These are phyloP conservation scores for Lobulomyces angularis DNA, from an alignment of 192 early-diverging fungal species.

Conservation along the genomic window DNA sequence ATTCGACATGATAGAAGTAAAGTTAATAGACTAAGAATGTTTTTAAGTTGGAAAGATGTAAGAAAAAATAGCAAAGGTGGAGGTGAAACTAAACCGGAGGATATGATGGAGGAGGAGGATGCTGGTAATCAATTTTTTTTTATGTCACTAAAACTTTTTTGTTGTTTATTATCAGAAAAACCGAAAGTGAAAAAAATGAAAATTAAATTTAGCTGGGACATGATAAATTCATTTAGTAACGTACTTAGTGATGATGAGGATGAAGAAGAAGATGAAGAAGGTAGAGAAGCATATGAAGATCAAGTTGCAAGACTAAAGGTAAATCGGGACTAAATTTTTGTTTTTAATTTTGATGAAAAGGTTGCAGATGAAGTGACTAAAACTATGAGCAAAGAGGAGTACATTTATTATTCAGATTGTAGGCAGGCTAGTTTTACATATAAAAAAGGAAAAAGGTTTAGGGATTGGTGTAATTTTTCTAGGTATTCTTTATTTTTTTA, in stretches of 20 bases:
- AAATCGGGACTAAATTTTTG: neutral
- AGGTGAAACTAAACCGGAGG: conserved; percentile 39
- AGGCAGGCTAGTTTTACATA: conserved; percentile 96
- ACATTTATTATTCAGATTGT: conserved; percentile 96
- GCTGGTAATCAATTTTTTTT: conserved; percentile 32
- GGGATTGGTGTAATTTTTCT: conserved; percentile 90
- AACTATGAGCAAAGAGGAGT: conserved; percentile 96
- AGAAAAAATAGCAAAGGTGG: conserved; percentile 82
- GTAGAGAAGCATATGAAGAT: conserved; percentile 74
- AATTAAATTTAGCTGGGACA: conserved; percentile 89
- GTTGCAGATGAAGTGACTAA: conserved; percentile 85
- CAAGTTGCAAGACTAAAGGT: conserved; percentile 67
- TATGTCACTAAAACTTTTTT: neutral
- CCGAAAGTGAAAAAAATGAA: conserved; percentile 48
- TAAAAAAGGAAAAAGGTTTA: conserved; percentile 83
- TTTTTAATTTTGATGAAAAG: conserved; percentile 7
- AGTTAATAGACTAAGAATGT: conserved; percentile 79
- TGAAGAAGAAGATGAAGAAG: conserved; percentile 76
- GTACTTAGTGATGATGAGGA: conserved; percentile 64
- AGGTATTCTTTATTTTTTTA: conserved; percentile 17
- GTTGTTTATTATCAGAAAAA: conserved; percentile 15
- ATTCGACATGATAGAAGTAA: conserved; percentile 91
- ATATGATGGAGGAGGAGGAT: conserved; percentile 37
- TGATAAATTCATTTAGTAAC: conserved; percentile 65
- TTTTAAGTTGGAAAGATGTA: conserved; percentile 92